phyloP scores from a whole-genome alignment of 305 asterid species.

The Salvia sclarea region DNA sequence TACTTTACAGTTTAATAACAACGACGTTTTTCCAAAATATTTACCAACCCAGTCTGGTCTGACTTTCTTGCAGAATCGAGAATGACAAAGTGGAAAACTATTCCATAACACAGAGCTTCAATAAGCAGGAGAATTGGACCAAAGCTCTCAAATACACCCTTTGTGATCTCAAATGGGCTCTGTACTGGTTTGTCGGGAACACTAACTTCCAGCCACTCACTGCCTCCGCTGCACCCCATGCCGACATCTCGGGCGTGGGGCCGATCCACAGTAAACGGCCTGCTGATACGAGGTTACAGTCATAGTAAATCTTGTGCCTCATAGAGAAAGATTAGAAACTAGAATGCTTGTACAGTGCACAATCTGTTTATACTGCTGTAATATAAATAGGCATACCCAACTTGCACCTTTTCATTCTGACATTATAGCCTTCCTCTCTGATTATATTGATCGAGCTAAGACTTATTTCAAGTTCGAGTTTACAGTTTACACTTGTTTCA shows the following conservation, averaged over 20 bases:
- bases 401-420: constrained; percentile 2
- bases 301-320: constrained; percentile 31
- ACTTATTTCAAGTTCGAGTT: too few species aligned
- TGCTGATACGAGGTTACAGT: constrained; percentile 45
- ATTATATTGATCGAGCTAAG: too few species aligned
- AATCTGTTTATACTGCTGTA: neutral
- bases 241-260: constrained; percentile 57
- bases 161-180: constrained; percentile 95
- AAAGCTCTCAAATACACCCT: constrained; percentile 98
- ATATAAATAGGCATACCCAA: neutral
- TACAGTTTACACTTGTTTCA: too few species aligned
- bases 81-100: constrained; percentile 87
- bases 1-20: neutral
- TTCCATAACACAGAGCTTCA: constrained; percentile 96
- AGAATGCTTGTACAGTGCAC: constrained; percentile 25
- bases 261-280: constrained; percentile 56
- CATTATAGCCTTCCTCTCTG: neutral
- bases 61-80: constrained; percentile 69
- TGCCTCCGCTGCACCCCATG: constrained; percentile 51
- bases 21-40: neutral
- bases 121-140: constrained; percentile 94
- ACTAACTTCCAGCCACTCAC: constrained; percentile 92
- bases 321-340: neutral
- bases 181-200: constrained; percentile 96
- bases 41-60: neutral